phyloP scores from a whole-genome alignment of 2,329 filamentous ascomycete species.

The Phoma sp. region DNA sequence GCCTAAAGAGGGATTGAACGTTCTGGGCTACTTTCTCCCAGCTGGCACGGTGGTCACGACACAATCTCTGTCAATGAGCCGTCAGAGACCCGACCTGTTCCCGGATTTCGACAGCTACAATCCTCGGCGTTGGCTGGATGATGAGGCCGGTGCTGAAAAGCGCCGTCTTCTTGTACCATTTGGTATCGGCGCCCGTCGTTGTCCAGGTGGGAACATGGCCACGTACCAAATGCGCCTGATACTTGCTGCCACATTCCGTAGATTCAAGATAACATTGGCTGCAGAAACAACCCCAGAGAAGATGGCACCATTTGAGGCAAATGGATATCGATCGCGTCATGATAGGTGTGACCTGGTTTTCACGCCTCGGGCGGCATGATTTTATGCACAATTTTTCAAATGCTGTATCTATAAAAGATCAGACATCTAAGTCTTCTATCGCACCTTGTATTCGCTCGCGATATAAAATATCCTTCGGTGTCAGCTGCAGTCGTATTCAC shows the following conservation, averaged over 20 bases:
- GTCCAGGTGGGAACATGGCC: constrained; percentile 30
- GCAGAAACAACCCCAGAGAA: constrained; percentile 26
- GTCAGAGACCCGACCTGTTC: constrained; percentile 28
- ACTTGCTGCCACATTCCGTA: constrained; percentile 22
- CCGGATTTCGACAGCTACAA: constrained; percentile 27
- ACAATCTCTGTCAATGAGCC: constrained; percentile 27
- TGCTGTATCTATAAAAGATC: too few relatives aligned
- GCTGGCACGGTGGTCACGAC: constrained; percentile 25
- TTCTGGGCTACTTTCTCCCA: constrained; percentile 23
- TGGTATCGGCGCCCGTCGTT: constrained; percentile 25
- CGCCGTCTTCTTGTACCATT: constrained; percentile 24
- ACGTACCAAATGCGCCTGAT: constrained; percentile 30
- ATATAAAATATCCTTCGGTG: too few relatives aligned
- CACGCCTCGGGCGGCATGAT: constrained; percentile 7
- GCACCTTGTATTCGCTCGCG: too few relatives aligned
- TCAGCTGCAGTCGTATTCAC: too few relatives aligned
- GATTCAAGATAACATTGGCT: constrained; percentile 22
- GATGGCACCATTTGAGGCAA: constrained; percentile 30
- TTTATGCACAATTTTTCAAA: neutral
- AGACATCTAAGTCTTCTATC: too few relatives aligned
- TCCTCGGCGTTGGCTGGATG: constrained; percentile 24
- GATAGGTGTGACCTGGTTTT: constrained; percentile 28
- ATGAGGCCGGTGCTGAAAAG: constrained; percentile 21
- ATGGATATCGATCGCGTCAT: constrained; percentile 25
- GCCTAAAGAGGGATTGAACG: constrained; percentile 21